Conservation (phyloP, 1,284 basidiomycete species). For the Marasmius tenuissimus region DNA sequence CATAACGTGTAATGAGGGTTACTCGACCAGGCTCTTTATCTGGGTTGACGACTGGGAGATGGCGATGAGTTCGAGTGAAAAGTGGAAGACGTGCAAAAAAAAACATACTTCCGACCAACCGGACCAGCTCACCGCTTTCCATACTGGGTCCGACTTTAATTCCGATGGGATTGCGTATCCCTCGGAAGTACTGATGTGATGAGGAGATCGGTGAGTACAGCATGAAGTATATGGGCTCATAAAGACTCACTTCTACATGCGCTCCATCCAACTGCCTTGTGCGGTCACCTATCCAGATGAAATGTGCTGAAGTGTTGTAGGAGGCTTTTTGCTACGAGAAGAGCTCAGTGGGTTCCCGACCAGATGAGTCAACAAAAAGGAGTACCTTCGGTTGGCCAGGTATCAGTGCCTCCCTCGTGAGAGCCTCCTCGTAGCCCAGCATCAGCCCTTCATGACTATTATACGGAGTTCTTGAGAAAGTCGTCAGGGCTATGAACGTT, state of each 20-base stretch:
- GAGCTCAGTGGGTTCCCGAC: background rate
- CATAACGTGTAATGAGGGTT: constrained; percentile 92
- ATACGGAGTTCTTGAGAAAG: background rate
- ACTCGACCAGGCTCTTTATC: constrained; percentile 81
- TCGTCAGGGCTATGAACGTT: constrained; percentile 4
- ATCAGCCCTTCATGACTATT: constrained; percentile 90
- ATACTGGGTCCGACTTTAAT: constrained; percentile 95
- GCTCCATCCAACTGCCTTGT: constrained; percentile 93
- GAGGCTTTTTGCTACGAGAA: constrained; percentile 35
- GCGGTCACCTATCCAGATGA: constrained; percentile 96
- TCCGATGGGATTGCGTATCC: constrained; percentile 95
- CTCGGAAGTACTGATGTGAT: constrained; percentile 75
- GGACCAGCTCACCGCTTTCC: constrained; percentile 78
- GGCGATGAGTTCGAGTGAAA: background rate
- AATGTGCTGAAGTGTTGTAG: constrained; percentile 91
- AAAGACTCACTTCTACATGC: constrained; percentile 63
- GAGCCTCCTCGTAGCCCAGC: constrained; percentile 90
- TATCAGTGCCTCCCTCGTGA: constrained; percentile 70
- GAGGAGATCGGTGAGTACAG: background rate
- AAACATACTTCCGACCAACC: constrained; percentile 73
- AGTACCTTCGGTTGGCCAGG: constrained; percentile 15
- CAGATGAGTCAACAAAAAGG: background rate
- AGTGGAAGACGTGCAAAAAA: constrained; percentile 4
- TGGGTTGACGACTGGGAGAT: constrained; percentile 77
- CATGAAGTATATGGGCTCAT: background rate